Base-by-base conservation (phyloP, 1,284 basidiomycete genomes). In the Cutaneotrichosporon daszewskae region DNA sequence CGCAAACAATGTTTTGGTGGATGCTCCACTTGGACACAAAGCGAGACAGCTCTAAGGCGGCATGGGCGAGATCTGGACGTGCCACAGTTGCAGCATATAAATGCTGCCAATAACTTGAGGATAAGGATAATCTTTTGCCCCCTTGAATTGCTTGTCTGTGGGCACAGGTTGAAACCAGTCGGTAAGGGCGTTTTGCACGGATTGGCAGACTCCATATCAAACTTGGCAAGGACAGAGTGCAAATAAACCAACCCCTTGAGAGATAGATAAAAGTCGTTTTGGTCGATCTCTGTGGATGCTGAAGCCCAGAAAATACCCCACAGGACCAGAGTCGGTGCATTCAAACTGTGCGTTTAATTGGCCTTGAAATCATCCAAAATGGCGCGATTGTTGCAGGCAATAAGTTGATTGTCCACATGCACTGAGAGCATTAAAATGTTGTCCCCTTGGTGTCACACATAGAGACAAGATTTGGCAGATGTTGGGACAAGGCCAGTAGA, bases 361-460 rank as follows among this genome's bases (percentile, higher is more conserved):
- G 26, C 24, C 36, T 56, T 58, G 45, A 58, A 61, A 1, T 43
- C 17, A 20, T 58, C 44, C 4, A 58, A 23, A 1, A 19, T 31
- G 6, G 24, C 4, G 14, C 47, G 31, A 16, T 23, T 32, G 36
- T 48, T 51, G 31, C 46, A 47, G 9, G 53, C 51, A n/a, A 62
- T 57, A 13, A 59, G 44, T 38, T 58, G 52, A 36, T 61, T 58
- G 33, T 59, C 59, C 19, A 59, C 57, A 38, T 56, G 53, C 9
- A 55, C 33, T 14, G 51, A 47, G 6, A 60, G 24, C 23, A 53
- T 1, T 8, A 60, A 20, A 18, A 33, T 33, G n/a, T 11, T 20
- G 6, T 20, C 14, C 11, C 19, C 14, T 18, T 33, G 4, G 17
- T 14, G 17, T 14, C 11, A 7, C 12, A 33, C 12, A 18, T 33